Percentiles rank a stretch among this genome's conserved stretches.
Evolutionary conservation across 768 basidiomycete genomes (phyloP).

Genomic region (Tricholoma terreum): DNA sequence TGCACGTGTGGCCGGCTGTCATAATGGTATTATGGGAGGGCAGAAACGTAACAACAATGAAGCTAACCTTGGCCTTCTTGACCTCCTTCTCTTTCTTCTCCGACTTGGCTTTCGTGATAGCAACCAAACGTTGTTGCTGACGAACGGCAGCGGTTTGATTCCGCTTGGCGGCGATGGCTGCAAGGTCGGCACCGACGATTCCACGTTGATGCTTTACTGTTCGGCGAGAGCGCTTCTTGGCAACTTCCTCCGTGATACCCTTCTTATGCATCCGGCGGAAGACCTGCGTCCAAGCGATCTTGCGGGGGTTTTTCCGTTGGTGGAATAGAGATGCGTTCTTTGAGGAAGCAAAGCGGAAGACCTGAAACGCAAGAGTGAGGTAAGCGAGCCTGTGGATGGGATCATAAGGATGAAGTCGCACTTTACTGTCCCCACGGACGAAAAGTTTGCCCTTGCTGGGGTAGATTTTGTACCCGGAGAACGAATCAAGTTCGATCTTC

Average conservation of each 20-base stretch:
- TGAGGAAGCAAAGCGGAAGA: slow-evolving; percentile 92
- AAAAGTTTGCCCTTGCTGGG: slow-evolving; percentile 95
- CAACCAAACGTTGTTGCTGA: slow-evolving; percentile 73
- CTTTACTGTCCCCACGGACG: slow-evolving; percentile 95
- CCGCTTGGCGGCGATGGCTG: slow-evolving; percentile 85
- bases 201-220: slow-evolving; percentile 98
- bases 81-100: slow-evolving; percentile 97
- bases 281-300: slow-evolving; percentile 95
- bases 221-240: slow-evolving; percentile 96
- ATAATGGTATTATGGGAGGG: slow-evolving; percentile 1
- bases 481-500: slow-evolving; percentile 99
- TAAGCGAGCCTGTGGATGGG: neutral
- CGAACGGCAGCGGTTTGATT: slow-evolving; percentile 89
- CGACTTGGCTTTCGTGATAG: slow-evolving; percentile 91
- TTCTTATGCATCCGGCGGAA: slow-evolving; percentile 99
- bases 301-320: slow-evolving; percentile 99
- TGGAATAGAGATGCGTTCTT: slow-evolving; percentile 97
- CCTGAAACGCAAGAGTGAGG: slow-evolving; percentile 38
- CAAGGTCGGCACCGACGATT: slow-evolving; percentile 94
- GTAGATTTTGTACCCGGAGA: slow-evolving; percentile 98
- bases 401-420: slow-evolving; percentile 30
- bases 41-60: slow-evolving; percentile 3
- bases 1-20: slow-evolving; percentile 53
- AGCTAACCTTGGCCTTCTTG: slow-evolving; percentile 78
- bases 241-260: slow-evolving; percentile 98